phyloP scores from a whole-genome alignment of 257 asterid genomes.

The Galeopsis tetrahit region DNA sequence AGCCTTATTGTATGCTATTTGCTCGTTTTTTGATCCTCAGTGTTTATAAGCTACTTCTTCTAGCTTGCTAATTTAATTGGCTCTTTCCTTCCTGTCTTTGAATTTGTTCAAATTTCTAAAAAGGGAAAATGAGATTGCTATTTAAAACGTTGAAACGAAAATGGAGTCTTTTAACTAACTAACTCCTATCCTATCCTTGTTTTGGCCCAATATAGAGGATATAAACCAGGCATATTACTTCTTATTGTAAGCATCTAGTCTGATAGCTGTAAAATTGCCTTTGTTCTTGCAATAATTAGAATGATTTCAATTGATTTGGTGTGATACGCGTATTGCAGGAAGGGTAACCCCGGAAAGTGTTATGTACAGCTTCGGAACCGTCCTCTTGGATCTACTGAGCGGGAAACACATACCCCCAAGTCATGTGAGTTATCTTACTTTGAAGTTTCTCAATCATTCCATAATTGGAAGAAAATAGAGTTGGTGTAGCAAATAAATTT shows the following conservation, averaged over 20 bases:
- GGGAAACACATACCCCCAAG: slow-evolving; percentile 97
- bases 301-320: not conserved
- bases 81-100: no score
- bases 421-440: slow-evolving; percentile 59
- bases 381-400: slow-evolving; percentile 87
- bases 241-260: not conserved
- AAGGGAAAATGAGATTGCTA: not conserved
- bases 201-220: not conserved
- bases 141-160: not conserved
- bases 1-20: not conserved
- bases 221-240: not conserved
- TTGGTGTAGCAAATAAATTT: not conserved
- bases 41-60: slow-evolving; percentile 1
- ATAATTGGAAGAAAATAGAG: not conserved
- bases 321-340: slow-evolving; percentile 47
- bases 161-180: not conserved
- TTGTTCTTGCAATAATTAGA: not conserved
- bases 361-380: slow-evolving; percentile 84
- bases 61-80: not conserved
- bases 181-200: no score
- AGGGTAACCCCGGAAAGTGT: slow-evolving; percentile 93
- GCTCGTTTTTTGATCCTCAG: not conserved
- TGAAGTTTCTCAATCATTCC: not conserved
- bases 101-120: no score
- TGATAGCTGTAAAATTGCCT: not conserved